A percentile compares a stretch with the other conserved stretches of the same genome.
These are phyloP conservation scores for Peziza echinospora DNA, from an alignment of 495 filamentous ascomycete genomes.

Conservation along the genomic window DNA sequence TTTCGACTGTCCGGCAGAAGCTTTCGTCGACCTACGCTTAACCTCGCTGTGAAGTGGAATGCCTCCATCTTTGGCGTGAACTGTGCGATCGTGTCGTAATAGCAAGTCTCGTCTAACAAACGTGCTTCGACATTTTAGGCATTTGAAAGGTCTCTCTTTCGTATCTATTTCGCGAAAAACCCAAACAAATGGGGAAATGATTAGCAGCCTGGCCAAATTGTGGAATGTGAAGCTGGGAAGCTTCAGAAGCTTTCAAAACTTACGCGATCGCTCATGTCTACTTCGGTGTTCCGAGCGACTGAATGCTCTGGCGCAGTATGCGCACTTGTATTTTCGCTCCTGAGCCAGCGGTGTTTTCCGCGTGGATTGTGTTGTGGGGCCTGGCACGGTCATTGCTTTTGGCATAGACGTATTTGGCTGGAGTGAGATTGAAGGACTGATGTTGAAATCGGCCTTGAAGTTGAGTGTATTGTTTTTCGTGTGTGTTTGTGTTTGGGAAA, in stretches of 20 bases:
- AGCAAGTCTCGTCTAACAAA: slow-evolving; percentile 94
- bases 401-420: slow-evolving; percentile 27
- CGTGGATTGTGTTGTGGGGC: slow-evolving; percentile 35
- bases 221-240: background rate
- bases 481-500: slow-evolving; percentile 10
- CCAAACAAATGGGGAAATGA: background rate
- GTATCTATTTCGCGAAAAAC: slow-evolving; percentile 42
- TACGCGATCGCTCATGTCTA: slow-evolving; percentile 94
- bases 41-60: slow-evolving; percentile 85
- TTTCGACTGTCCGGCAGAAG: slow-evolving; percentile 51
- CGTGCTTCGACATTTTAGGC: slow-evolving; percentile 90
- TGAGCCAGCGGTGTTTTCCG: slow-evolving; percentile 42
- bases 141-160: slow-evolving; percentile 97
- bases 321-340: slow-evolving; percentile 98
- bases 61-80: slow-evolving; percentile 96
- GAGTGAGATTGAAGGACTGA: slow-evolving; percentile 32
- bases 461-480: slow-evolving; percentile 30
- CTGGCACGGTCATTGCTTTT: slow-evolving; percentile 35
- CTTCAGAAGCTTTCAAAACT: slow-evolving; percentile 27
- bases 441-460: slow-evolving; percentile 24
- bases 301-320: slow-evolving; percentile 94
- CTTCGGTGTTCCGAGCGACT: slow-evolving; percentile 93
- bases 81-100: slow-evolving; percentile 90
- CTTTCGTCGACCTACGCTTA: slow-evolving; percentile 51
- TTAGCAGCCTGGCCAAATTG: background rate